Conservation (phyloP, 2,329 filamentous ascomycete genomes). For the Escovopsis sp. region DNA sequence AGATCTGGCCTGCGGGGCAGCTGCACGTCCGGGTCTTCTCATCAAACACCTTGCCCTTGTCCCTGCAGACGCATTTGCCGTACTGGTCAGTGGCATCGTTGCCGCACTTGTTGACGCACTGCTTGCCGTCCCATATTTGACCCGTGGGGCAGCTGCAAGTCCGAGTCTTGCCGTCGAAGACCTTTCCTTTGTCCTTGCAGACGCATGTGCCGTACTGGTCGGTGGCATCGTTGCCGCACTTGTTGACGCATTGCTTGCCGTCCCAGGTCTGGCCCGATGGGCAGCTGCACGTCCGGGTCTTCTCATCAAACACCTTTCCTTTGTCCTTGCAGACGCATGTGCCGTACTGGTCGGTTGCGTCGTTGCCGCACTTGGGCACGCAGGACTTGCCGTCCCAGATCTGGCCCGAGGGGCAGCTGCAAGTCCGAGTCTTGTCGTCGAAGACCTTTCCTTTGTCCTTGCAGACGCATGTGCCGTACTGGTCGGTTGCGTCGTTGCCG, state of each 20-base stretch:
- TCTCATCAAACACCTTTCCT: slow-evolving; percentile 1
- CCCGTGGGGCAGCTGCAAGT: slow-evolving; percentile 2
- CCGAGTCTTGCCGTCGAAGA: slow-evolving; percentile 1
- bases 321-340: slow-evolving; percentile 4
- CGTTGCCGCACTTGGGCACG: slow-evolving; percentile 1
- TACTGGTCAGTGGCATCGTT: slow-evolving; percentile 1
- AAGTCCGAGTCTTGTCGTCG: slow-evolving; percentile 1
- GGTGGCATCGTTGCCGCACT: slow-evolving; percentile 3
- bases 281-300: slow-evolving; percentile 2
- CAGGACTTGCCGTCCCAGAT: slow-evolving; percentile 1
- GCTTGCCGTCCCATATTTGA: slow-evolving; percentile 1
- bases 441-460: slow-evolving; percentile 2
- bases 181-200: slow-evolving; percentile 1
- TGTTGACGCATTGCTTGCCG: neutral
- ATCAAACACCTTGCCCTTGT: slow-evolving; percentile 1
- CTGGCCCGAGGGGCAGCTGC: slow-evolving; percentile 1
- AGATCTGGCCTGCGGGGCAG: slow-evolving; percentile 1
- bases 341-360: neutral
- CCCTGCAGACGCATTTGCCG: slow-evolving; percentile 1
- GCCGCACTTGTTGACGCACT: slow-evolving; percentile 1
- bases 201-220: neutral
- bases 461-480: slow-evolving; percentile 3
- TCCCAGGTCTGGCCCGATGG: slow-evolving; percentile 1
- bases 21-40: slow-evolving; percentile 1
- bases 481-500: slow-evolving; percentile 1